Percentiles rank a stretch among this genome's conserved stretches.
Conservation (phyloP, 108 stramenopile genomes). For the Nitzschia putrida region DNA sequence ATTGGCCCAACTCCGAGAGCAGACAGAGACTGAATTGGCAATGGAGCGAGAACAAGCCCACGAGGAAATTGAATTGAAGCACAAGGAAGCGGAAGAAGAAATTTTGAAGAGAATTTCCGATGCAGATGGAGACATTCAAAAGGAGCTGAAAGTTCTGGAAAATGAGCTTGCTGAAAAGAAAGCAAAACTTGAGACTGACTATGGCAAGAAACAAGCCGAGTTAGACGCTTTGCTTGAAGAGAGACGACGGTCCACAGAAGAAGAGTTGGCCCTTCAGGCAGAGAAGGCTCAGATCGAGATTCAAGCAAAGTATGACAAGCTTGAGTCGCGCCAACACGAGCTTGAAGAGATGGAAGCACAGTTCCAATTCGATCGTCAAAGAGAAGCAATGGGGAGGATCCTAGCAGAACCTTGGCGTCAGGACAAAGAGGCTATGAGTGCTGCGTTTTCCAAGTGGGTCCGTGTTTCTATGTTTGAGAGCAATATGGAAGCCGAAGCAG, state of each 20-base stretch:
- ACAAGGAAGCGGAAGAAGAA: not conserved
- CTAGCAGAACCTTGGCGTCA: conserved; percentile 36
- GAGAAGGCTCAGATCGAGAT: conserved; percentile 13
- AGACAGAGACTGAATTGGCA: not conserved
- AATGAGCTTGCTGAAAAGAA: not conserved
- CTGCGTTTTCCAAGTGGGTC: conserved; percentile 55
- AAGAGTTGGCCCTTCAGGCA: conserved; percentile 23
- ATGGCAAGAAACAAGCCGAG: conserved; percentile 1
- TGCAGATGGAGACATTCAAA: conserved; percentile 1
- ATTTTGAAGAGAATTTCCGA: not conserved
- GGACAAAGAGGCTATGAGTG: conserved; percentile 46
- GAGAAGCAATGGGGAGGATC: conserved; percentile 30
- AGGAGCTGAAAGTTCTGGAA: conserved; percentile 13
- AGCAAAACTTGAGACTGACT: conserved; percentile 14
- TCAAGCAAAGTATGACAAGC: conserved; percentile 1
- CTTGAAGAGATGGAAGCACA: conserved; percentile 6
- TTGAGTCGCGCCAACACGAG: conserved; percentile 15
- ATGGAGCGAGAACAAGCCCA: not conserved
- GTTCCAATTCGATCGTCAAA: conserved; percentile 25
- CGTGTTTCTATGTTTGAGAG: conserved; percentile 49
- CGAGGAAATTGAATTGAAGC: not conserved
- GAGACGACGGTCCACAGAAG: conserved; percentile 18
- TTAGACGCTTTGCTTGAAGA: conserved; percentile 6
- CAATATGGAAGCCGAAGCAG: conserved; percentile 19
- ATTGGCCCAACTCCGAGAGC: conserved; percentile 8